Base-by-base conservation (phyloP, 331 rosid species). In the Malus hybrid region DNA sequence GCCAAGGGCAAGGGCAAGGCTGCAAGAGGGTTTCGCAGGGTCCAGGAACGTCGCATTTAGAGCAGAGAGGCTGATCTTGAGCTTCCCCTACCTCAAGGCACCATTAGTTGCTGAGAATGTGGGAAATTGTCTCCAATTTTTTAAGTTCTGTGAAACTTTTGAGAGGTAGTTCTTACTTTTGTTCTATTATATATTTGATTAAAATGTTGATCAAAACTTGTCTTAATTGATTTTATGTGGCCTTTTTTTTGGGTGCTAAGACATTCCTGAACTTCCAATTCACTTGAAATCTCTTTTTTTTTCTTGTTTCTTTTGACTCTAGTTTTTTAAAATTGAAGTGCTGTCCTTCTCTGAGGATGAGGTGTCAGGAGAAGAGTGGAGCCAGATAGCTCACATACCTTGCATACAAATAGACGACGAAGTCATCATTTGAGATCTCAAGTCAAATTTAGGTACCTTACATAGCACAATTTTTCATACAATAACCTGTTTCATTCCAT, bases 271-370 rank as follows among this genome's bases (percentile, higher is more conserved):
- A 36, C 44, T 36, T 36, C 44, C 44, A 36, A 36, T 48, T 36
- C 44, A 36, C 11, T 8, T 36, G 19, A 48, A 48, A 13, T 48
- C 18, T 48, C 18, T 11, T 12, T 48, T 15, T 39, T 39, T 6
- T 27, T 62, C 4, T 32, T 80, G 7, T 4, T 28, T 22, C 24
- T 75, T 80, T 76, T 94, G 28, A 83, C 44, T 36, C 44, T 36
- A 36, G 44, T 36, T 36, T 36, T 36, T 36, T 36, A 0, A 36
- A 36, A 36, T 36, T 36, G 44, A 36, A 19, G 8, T 5, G 8
- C n/a, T 18, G 24, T 18, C 19, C n/a, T 15, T 16, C 60, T 15
- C 8, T 0, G 24, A 6, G 60, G 3, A 18, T 15, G 55, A 54
- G n/a, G 60, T 54, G n/a, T 15, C 20, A 54, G n/a, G 19, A 54